These are phyloP conservation scores for Rhododendron simsii DNA, from an alignment of 148 eudicot genomes.

Conservation along the genomic window DNA sequence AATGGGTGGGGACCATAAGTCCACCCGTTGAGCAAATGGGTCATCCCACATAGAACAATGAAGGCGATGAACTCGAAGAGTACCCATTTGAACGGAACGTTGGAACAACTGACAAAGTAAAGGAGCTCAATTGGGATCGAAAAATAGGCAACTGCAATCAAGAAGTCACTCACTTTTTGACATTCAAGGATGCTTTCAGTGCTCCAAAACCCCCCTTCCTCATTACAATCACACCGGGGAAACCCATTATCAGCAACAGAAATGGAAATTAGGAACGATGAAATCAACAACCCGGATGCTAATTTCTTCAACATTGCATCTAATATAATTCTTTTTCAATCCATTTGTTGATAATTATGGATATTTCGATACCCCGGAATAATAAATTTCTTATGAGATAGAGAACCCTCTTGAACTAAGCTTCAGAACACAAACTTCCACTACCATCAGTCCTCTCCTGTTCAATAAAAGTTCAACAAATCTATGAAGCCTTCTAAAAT, in stretches of 20 bases:
- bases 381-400: background rate
- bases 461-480: slow-evolving; percentile 1
- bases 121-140: slow-evolving; percentile 86
- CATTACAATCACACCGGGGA: slow-evolving; percentile 62
- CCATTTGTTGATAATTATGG: slow-evolving; percentile 7
- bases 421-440: background rate
- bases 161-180: slow-evolving; percentile 75
- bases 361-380: background rate
- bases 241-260: slow-evolving; percentile 35
- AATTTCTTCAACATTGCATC: slow-evolving; percentile 53
- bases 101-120: slow-evolving; percentile 84
- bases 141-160: slow-evolving; percentile 88
- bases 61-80: slow-evolving; percentile 76
- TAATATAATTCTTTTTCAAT: slow-evolving; percentile 15
- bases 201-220: slow-evolving; percentile 65
- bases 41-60: slow-evolving; percentile 94
- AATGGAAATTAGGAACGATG: slow-evolving; percentile 27
- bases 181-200: slow-evolving; percentile 54
- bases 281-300: slow-evolving; percentile 32
- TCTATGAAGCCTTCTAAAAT: background rate
- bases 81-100: slow-evolving; percentile 89
- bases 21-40: slow-evolving; percentile 88
- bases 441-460: slow-evolving; percentile 2
- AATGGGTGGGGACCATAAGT: slow-evolving; percentile 79
- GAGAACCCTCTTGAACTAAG: background rate